Percentiles rank a stretch among this genome's conserved stretches.
These are phyloP conservation scores for Globisporangium mamillatum DNA, from an alignment of 352 stramenopile species.

Conservation along the genomic window DNA sequence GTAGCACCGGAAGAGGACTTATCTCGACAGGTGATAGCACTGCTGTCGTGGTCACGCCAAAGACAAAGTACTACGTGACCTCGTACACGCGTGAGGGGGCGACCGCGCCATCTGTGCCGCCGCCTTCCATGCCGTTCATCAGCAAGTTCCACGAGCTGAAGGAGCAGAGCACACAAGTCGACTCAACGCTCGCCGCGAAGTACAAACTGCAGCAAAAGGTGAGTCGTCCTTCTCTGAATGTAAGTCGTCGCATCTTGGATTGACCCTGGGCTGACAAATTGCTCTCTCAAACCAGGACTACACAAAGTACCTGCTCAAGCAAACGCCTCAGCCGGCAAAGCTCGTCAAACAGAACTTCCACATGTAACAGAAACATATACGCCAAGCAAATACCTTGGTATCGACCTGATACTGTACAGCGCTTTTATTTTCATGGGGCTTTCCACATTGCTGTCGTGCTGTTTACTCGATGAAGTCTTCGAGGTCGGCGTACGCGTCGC, in stretches of 20 bases:
- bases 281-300: slow-evolving; percentile 28
- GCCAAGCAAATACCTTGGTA: not conserved
- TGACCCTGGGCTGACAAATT: not conserved
- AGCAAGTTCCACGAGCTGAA: slow-evolving; percentile 34
- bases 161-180: slow-evolving; percentile 26
- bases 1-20: not conserved
- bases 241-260: not conserved
- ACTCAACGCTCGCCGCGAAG: slow-evolving; percentile 30
- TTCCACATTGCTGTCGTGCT: not conserved
- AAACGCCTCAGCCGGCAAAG: slow-evolving; percentile 28
- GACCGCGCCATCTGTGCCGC: slow-evolving; percentile 1
- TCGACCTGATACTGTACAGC: slow-evolving; percentile 1
- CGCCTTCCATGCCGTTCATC: slow-evolving; percentile 2
- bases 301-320: slow-evolving; percentile 41
- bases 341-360: slow-evolving; percentile 35
- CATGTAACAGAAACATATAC: slow-evolving; percentile 21
- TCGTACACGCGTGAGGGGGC: slow-evolving; percentile 24
- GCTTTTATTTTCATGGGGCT: not conserved
- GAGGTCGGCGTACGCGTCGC: slow-evolving; percentile 65
- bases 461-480: slow-evolving; percentile 77
- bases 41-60: slow-evolving; percentile 14
- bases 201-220: slow-evolving; percentile 53
- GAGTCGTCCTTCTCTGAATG: not conserved
- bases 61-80: slow-evolving; percentile 41
- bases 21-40: slow-evolving; percentile 3